Conservation (phyloP, 768 basidiomycete genomes). For the Pseudohyphozyma bogoriensis region DNA sequence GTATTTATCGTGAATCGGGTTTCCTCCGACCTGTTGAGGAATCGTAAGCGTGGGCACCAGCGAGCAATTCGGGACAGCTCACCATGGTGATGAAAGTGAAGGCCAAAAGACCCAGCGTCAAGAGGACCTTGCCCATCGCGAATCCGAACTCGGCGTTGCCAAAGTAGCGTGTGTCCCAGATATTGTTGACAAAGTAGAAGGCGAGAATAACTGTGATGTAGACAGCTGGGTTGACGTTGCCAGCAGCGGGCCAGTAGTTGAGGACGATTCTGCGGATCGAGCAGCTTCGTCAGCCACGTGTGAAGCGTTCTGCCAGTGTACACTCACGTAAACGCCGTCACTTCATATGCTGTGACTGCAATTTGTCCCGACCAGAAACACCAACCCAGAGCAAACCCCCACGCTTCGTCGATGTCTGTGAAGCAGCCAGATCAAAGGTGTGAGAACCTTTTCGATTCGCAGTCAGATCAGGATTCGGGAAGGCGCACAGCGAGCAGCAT, state of each 20-base stretch:
- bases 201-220: neutral
- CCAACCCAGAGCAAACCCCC: conserved; percentile 26
- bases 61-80: no score
- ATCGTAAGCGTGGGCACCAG: conserved; percentile 31
- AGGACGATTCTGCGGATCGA: no score
- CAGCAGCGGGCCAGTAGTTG: conserved; percentile 30
- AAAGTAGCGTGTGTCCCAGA: neutral
- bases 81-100: conserved; percentile 33
- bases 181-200: neutral
- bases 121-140: conserved; percentile 38
- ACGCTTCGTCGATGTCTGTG: conserved; percentile 1
- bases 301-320: neutral
- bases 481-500: conserved; percentile 39
- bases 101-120: conserved; percentile 37
- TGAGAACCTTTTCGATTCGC: no score
- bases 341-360: conserved; percentile 31
- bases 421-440: neutral
- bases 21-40: neutral
- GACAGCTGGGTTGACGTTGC: neutral
- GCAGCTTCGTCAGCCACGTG: no score
- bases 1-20: conserved; percentile 3
- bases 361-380: conserved; percentile 35
- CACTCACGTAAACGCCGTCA: neutral
- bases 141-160: conserved; percentile 36
- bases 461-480: conserved; percentile 38